These are phyloP conservation scores for Hippophae gyantsensis DNA, from an alignment of 306 rosid species.

Conservation along the genomic window DNA sequence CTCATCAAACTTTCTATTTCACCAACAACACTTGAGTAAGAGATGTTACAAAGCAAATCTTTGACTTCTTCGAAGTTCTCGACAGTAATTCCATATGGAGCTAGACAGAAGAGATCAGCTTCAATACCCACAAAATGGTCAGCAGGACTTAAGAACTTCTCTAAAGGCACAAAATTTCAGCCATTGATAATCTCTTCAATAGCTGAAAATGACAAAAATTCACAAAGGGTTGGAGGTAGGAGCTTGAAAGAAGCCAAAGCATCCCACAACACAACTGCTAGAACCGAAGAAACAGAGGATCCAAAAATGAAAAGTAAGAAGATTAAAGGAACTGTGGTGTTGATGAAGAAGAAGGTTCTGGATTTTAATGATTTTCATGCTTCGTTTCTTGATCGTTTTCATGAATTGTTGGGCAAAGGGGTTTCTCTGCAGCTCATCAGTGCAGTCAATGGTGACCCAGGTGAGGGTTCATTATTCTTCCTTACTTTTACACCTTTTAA, in stretches of 20 bases:
- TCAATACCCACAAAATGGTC: neutral
- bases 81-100: constrained; percentile 4
- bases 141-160: neutral
- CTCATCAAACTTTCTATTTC: too few species aligned
- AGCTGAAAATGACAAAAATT: neutral
- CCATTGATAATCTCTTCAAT: constrained; percentile 15
- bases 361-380: constrained; percentile 59
- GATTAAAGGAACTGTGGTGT: constrained; percentile 48
- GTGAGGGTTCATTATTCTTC: constrained; percentile 14
- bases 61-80: constrained; percentile 5
- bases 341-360: constrained; percentile 72
- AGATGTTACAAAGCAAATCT: constrained; percentile 9
- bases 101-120: constrained; percentile 1
- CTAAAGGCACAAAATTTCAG: constrained; percentile 9
- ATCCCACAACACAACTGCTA: constrained; percentile 9
- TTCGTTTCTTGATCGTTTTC: constrained; percentile 39
- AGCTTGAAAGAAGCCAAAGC: constrained; percentile 2
- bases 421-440: constrained; percentile 60
- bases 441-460: constrained; percentile 30
- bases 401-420: constrained; percentile 43
- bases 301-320: neutral
- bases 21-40: neutral
- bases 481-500: neutral
- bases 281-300: neutral
- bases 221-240: neutral